These are phyloP conservation scores for Erysimum cheiranthoides DNA, from an alignment of 345 rosid genomes.

Conservation along the genomic window DNA sequence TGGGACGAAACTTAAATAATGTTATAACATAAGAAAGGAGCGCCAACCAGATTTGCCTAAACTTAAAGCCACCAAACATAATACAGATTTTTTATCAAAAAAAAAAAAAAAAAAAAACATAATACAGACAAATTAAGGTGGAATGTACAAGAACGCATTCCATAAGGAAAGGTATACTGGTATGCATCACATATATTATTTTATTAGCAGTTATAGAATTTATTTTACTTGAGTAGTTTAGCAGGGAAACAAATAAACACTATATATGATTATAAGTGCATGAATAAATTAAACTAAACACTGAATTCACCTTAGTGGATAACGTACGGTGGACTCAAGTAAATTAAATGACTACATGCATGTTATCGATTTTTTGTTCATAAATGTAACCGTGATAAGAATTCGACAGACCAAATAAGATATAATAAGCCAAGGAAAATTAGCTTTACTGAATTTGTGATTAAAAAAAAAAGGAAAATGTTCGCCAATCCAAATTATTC, in stretches of 20 bases:
- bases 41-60: too few relatives aligned
- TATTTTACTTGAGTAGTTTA: not conserved
- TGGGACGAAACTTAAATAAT: conserved; percentile 7
- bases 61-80: conserved; percentile 31
- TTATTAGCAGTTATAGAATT: not conserved
- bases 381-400: conserved; percentile 10
- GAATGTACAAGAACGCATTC: conserved; percentile 20
- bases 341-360: not conserved
- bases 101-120: not conserved
- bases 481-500: not conserved
- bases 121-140: conserved; percentile 42
- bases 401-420: conserved; percentile 23
- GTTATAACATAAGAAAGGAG: conserved; percentile 10
- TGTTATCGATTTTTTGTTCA: not conserved
- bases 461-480: conserved; percentile 30
- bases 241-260: not conserved
- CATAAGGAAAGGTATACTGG: not conserved
- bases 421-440: conserved; percentile 20
- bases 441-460: conserved; percentile 22
- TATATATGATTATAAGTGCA: not conserved
- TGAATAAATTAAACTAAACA: not conserved
- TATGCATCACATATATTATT: not conserved
- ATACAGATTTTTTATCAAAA: conserved; percentile 14
- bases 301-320: not conserved
- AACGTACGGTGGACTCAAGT: not conserved